A percentile compares a stretch with the other conserved stretches of the same genome.
Evolutionary conservation across 2,329 filamentous ascomycete genomes (phyloP).

Genomic region (Pseudocercospora musae): DNA sequence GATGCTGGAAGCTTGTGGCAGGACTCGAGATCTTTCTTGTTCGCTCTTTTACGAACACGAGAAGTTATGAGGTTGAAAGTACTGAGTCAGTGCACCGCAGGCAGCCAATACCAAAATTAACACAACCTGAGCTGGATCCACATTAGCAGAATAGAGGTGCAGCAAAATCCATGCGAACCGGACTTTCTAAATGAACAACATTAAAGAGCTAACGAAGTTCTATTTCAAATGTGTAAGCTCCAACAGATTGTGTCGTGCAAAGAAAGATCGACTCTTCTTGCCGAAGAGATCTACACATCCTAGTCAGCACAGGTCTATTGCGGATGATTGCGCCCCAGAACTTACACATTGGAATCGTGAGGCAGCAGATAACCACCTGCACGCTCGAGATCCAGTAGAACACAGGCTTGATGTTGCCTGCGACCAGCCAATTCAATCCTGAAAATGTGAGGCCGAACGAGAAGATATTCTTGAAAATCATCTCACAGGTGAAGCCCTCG

Average conservation of each 20-base stretch:
- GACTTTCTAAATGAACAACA: not conserved
- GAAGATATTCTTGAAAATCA: slow-evolving; percentile 95
- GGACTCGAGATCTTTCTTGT: too few species aligned
- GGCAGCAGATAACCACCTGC: slow-evolving; percentile 71
- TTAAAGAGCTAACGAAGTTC: not conserved
- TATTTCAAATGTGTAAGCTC: not conserved
- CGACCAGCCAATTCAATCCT: slow-evolving; percentile 77
- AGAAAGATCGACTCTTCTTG: slow-evolving; percentile 72
- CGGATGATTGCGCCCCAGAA: slow-evolving; percentile 24
- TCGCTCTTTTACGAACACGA: too few species aligned
- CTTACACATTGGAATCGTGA: slow-evolving; percentile 78
- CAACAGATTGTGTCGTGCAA: slow-evolving; percentile 70
- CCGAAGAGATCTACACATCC: slow-evolving; percentile 65
- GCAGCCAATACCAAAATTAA: too few species aligned
- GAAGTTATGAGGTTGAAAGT: too few species aligned
- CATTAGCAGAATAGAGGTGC: too few species aligned
- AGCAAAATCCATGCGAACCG: not conserved
- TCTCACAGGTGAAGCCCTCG: slow-evolving; percentile 83
- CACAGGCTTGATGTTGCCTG: slow-evolving; percentile 57
- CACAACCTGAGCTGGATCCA: too few species aligned
- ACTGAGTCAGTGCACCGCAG: not conserved
- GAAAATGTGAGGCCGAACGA: slow-evolving; percentile 80
- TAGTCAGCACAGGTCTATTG: not conserved
- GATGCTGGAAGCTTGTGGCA: too few species aligned
- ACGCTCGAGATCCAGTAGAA: slow-evolving; percentile 73